Evolutionary conservation across 768 basidiomycete genomes (phyloP).

Genomic region (Auriscalpium orientale): DNA sequence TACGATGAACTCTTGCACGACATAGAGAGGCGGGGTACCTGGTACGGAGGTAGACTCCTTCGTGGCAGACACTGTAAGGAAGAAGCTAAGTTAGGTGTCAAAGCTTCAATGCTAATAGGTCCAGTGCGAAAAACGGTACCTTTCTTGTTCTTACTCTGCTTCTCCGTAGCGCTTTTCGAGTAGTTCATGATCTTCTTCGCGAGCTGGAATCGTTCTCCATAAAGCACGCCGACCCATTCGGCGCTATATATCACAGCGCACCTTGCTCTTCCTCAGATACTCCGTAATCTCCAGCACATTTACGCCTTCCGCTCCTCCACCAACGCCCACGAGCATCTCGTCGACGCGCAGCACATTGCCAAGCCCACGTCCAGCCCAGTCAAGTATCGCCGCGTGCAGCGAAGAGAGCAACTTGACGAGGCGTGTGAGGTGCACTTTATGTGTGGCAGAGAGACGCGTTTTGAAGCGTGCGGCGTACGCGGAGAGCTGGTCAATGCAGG

Average conservation of each 20-base stretch:
- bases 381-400: conserved; percentile 48
- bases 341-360: conserved; percentile 63
- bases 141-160: conserved; percentile 20
- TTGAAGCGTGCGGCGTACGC: conserved; percentile 74
- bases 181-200: conserved; percentile 84
- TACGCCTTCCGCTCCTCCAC: conserved; percentile 61
- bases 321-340: conserved; percentile 57
- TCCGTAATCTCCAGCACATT: conserved; percentile 78
- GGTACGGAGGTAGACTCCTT: background rate
- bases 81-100: no score
- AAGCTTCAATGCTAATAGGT: no score
- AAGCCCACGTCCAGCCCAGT: conserved; percentile 42
- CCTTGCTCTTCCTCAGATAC: conserved; percentile 83
- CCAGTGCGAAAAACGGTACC: conserved; percentile 5
- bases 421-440: conserved; percentile 76
- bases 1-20: conserved; percentile 71
- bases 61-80: no score
- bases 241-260: conserved; percentile 22
- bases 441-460: conserved; percentile 61
- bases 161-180: conserved; percentile 28
- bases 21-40: conserved; percentile 61
- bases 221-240: no score
- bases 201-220: conserved; percentile 30
- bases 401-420: conserved; percentile 67
- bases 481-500: conserved; percentile 67